phyloP scores from a whole-genome alignment of 2,329 filamentous ascomycete species.

The Tolypocladium inflatum region DNA sequence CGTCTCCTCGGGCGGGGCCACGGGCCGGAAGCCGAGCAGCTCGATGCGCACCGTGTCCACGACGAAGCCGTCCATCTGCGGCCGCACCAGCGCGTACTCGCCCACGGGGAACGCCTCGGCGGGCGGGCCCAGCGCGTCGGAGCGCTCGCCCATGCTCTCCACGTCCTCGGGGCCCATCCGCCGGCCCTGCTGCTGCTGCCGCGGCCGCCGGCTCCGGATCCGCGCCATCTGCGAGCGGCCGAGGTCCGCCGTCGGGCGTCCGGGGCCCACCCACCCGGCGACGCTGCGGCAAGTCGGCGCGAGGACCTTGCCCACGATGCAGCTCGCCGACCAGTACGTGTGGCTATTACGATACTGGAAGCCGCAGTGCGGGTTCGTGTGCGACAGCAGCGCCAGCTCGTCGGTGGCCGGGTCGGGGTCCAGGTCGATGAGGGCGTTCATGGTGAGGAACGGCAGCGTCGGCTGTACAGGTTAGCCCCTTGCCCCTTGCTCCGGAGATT shows the following conservation, averaged over 20 bases:
- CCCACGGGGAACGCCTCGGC: constrained; percentile 53
- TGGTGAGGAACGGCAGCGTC: constrained; percentile 63
- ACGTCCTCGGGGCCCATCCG: constrained; percentile 50
- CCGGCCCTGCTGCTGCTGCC: constrained; percentile 23
- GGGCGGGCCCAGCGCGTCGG: constrained; percentile 57
- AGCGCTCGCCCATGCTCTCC: constrained; percentile 55
- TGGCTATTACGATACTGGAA: constrained; percentile 68
- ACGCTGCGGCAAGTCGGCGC: constrained; percentile 62
- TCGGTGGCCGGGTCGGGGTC: constrained; percentile 59
- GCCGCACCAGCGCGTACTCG: constrained; percentile 55
- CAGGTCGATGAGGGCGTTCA: constrained; percentile 69
- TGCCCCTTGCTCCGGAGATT: background rate
- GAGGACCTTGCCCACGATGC: constrained; percentile 67
- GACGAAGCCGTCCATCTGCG: constrained; percentile 46
- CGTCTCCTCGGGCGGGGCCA: constrained; percentile 15
- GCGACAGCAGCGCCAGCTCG: constrained; percentile 56
- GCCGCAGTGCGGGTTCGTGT: constrained; percentile 58
- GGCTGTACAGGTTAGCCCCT: constrained; percentile 22
- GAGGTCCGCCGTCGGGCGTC: constrained; percentile 57
- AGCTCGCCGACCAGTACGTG: constrained; percentile 67
- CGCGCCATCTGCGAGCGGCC: constrained; percentile 60
- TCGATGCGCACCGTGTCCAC: constrained; percentile 62
- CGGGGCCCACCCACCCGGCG: constrained; percentile 67
- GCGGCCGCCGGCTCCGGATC: constrained; percentile 51
- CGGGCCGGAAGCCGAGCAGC: constrained; percentile 49